Base-by-base conservation (phyloP, 2,329 filamentous ascomycete genomes). In the Apiospora rasikravindrae region DNA sequence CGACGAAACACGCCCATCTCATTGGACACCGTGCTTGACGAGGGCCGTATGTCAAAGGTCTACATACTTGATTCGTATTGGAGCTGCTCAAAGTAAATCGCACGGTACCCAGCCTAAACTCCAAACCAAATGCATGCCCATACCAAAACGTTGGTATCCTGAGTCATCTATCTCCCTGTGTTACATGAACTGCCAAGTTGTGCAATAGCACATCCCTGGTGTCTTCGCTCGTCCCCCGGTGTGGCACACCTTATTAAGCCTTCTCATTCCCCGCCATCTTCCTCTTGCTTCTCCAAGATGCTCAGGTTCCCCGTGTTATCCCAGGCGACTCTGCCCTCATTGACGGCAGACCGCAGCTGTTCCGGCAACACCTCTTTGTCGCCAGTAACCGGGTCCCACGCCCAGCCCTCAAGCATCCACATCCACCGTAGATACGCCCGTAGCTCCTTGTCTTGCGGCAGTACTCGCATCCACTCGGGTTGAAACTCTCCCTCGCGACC, bases 381-480 rank as follows among this genome's bases (percentile, higher is more conserved):
- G 1, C 94, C 95, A 0, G 92, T 95, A 40, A 84, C 80, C 1
- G 90, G 90, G 83, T 97, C 89, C 94, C 94, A 98, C 53, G 91
- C 86, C 88, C 91, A 96, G 0, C 94, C 94, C 77, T 97, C 93
- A 66, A 91, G 90, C 83, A 96, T 88, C 95, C 95, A 98, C 90
- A 95, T 94, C 95, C 95, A 98, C 51, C 92, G 88, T 78, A 98
- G 82, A 82, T 91, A 98, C 0, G 94, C 94, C 61, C 93, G 88
- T n/a, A 98, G 84, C 81, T 98, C 95, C 82, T 98, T 98, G 81
- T 98, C 95, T 61, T 87, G 84, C 37, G 69, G 69, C 6, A 93
- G 80, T 0, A 98, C 94, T 3, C 94, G 88, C 88, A 95, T 96
- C 95, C 95, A 98, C 81, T 98, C 95, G 0, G 94, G 94, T 77